Base-by-base conservation (phyloP, 495 filamentous ascomycete genomes). In the Poronia punctata region DNA sequence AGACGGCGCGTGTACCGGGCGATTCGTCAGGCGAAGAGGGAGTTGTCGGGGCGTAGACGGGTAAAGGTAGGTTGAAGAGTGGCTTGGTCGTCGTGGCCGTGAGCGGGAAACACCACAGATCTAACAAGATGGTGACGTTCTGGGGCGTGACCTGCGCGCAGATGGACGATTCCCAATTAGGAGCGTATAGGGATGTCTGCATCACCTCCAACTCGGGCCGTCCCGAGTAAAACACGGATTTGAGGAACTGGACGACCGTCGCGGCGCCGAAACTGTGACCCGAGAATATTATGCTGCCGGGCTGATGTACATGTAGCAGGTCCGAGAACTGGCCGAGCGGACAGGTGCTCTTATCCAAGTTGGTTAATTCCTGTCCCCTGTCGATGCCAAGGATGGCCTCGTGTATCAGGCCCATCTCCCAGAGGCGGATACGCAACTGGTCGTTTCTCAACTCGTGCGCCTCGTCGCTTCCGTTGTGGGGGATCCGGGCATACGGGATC, bases 241-340 rank as follows among this genome's bases (percentile, higher is more conserved):
- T 90, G 46, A 86, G 56, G 32, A 90, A 71, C 49, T 88, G 85
- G 4, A 83, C 69, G 20, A 76, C 65, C 15, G 79, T 85, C 0
- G 82, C 68, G 15, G 79, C 79, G 31, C 85, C 85, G 49, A 90
- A 89, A 11, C 78, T 83, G 59, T 90, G 85, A 6, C 85, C 85
- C 1, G 70, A 71, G 58, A 79, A 87, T 30, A 75, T 73, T 1
- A 88, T 70, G n/a, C 63, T 66, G 5, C 85, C 86, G 0, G 86
- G 83, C n/a, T 66, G 61, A 36, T 75, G 71, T 5, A 90, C 68
- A 46, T 84, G 74, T 19, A 90, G 65, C 20, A 57, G 56, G 23
- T 59, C 55, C 33, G 59, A 46, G 48, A 88, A 79, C 41, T 64
- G 64, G 11, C 50, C 44, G 9, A 86, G 63, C 5, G 70, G 61